Base-by-base conservation (phyloP, 768 basidiomycete genomes). In the Termitomyces sp. region DNA sequence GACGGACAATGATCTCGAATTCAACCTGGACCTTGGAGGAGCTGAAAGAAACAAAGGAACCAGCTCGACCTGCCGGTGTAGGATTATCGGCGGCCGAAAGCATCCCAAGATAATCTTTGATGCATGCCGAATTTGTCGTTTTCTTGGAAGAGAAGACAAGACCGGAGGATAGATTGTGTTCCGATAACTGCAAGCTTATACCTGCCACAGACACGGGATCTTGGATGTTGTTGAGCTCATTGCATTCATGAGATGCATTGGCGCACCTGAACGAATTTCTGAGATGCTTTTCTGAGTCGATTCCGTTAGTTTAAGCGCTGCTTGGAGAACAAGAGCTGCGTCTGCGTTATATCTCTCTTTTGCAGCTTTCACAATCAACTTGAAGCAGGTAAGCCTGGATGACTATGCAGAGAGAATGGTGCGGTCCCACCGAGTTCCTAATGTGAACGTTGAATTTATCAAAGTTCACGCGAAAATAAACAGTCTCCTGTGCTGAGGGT, bases 401-500 rank as follows among this genome's bases (percentile, higher is more conserved):
- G 16, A 41, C 18, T 43, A 53, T 6, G n/a, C n/a, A 20, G 27
- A 27, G 18, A 31, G 36, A 46, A 18, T 26, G 14, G 59, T 39
- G 54, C n/a, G 32, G 46, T 64, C 83, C 8, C 63, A 92, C 93
- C 67, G 86, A 78, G 72, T 97, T 96, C 43, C 96, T 87, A 53
- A 97, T 84, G 64, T 92, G 86, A 32, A 92, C 76, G 62, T 89
- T 86, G 71, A 94, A 96, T 64, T 84, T 88, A 63, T 94, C 88
- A 67, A 87, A 90, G 73, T 98, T 98, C 48, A 98, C 81, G 48
- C 91, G 84, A 67, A 97, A 90, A 70, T 86, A 85, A 34, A 92
- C 81, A 3, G 76, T 76, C 18, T 90, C 84, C 87, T 94, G 57
- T 7, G 29, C 52, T 3, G 48, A 41, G 43, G 58, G 3, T 47